Evolutionary conservation across 2,329 filamentous ascomycete species (phyloP).

Genomic region (Fusarium abutilonis): DNA sequence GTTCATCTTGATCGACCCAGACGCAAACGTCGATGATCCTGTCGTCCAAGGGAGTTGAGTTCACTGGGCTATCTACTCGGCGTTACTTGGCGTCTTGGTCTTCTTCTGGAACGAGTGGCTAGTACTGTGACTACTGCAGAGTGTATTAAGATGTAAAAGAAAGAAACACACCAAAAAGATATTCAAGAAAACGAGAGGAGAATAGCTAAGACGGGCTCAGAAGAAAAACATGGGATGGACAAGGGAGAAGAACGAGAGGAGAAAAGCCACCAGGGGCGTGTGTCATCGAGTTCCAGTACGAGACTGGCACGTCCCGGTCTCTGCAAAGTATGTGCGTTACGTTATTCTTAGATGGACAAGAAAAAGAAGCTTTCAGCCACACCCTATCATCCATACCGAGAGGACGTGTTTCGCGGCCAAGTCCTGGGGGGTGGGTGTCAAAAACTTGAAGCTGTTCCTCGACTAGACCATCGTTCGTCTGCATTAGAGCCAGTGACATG

Average conservation of each 20-base stretch:
- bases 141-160: constrained; percentile 14
- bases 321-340: constrained; percentile 13
- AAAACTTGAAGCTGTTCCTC: not conserved
- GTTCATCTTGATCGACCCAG: constrained; percentile 42
- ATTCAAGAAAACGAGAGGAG: constrained; percentile 30
- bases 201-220: constrained; percentile 5
- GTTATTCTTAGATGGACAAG: constrained; percentile 22
- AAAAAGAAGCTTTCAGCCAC: constrained; percentile 14
- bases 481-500: constrained; percentile 11
- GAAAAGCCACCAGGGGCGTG: not conserved
- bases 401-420: not conserved
- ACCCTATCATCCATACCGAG: constrained; percentile 12
- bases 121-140: constrained; percentile 4
- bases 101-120: constrained; percentile 28
- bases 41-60: constrained; percentile 5
- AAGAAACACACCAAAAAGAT: constrained; percentile 13
- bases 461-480: not conserved
- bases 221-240: constrained; percentile 10
- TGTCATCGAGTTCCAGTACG: constrained; percentile 23
- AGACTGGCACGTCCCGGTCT: constrained; percentile 35
- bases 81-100: constrained; percentile 13
- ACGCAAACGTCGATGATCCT: constrained; percentile 31
- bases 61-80: constrained; percentile 5
- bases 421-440: not conserved
- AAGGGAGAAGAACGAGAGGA: constrained; percentile 20